Evolutionary conservation across 768 basidiomycete species (phyloP).

Genomic region (Russula brevipes): DNA sequence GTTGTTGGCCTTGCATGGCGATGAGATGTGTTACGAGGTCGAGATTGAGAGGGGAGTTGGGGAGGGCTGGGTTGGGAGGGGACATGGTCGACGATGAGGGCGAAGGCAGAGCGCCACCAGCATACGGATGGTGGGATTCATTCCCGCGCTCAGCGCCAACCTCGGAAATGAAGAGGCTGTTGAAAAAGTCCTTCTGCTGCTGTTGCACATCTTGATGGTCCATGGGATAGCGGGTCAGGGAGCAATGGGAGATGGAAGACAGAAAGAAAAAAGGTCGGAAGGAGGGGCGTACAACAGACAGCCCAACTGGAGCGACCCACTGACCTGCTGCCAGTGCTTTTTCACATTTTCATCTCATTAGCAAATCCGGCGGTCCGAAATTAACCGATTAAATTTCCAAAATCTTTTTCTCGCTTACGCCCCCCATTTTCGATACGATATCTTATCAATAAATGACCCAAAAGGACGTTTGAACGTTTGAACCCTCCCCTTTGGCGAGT

Average conservation of each 20-base stretch:
- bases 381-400: background rate
- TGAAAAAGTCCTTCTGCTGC: constrained; percentile 32
- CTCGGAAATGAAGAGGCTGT: constrained; percentile 29
- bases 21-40: constrained; percentile 49
- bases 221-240: constrained; percentile 7
- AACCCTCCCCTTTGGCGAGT: no score
- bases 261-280: background rate
- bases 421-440: background rate
- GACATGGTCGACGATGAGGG: constrained; percentile 22
- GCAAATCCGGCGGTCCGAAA: constrained; percentile 13
- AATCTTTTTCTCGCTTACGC: background rate
- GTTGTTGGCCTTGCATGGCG: constrained; percentile 38
- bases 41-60: constrained; percentile 36
- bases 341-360: constrained; percentile 1
- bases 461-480: no score
- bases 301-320: background rate
- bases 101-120: constrained; percentile 22
- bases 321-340: background rate
- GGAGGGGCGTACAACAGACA: background rate
- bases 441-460: background rate
- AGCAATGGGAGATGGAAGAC: background rate
- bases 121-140: constrained; percentile 22
- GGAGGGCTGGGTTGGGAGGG: constrained; percentile 21
- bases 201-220: constrained; percentile 21
- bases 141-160: constrained; percentile 22